Evolutionary conservation across 345 rosid genomes (phyloP), one percentile per base, ranked within the genome.

Genomic region (Anacardium occidentale): DNA sequence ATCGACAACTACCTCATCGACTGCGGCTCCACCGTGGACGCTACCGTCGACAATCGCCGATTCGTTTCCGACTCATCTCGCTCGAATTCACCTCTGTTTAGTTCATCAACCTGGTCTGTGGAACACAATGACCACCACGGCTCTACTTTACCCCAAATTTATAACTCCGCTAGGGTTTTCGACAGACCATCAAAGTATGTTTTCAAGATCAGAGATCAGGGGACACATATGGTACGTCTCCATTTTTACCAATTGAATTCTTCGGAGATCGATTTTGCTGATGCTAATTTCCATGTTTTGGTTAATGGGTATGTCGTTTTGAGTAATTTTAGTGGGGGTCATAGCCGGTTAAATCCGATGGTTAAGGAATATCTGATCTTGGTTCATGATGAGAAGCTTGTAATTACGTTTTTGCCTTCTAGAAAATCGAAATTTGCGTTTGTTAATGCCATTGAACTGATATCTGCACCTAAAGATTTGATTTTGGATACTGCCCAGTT

Each of bases 391-490:
- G 76, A 79, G 13, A 79, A 88, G 85, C 76, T 94, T 37, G 86
- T 81, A 0, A 75, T 92, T 56, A 80, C 82, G 24, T 88, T 94
- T 22, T 25, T 90, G 42, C 97, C 98, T 13, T 44, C 81, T 24
- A 20, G 63, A 25, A 81, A 65, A 48, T 80, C 85, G 10, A 81
- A 85, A 29, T 77, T 89, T 34, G 93, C 91, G 18, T 92, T 89
- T 68, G 91, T 94, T 62, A 92, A 86, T 73, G 97, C 93, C 10
- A 90, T 94, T 40, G 97, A 92, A 73, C 95, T 94, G 56, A 83
- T 94, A 32, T 94, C 97, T 72, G 93, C 97, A 10, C 98, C 97
- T 56, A 85, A 80, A 66, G 97, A 94, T 79, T 81, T 92, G 86
- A 87, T 90, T 32, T 70, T 81, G 58, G 93, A 92, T 29, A 76